Evolutionary conservation across 1,139 yeast genomes (phyloP).

Genomic region (Lipomyces yarrowii): DNA sequence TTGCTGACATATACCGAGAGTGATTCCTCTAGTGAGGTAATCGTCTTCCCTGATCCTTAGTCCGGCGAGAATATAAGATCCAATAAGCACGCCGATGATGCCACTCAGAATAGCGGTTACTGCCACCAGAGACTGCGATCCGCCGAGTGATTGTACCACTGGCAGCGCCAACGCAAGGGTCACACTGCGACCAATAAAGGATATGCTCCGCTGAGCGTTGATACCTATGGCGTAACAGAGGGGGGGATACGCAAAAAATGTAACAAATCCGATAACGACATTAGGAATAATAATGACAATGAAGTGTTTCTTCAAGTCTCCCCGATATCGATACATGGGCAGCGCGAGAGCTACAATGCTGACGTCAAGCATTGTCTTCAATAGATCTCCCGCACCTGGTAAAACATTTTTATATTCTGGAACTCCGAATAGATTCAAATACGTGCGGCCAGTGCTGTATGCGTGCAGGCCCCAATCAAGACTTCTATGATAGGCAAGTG

Average conservation of each 20-base stretch:
- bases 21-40: slow-evolving; percentile 73
- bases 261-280: slow-evolving; percentile 56
- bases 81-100: slow-evolving; percentile 70
- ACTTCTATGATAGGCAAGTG: slow-evolving; percentile 54
- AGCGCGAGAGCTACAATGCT: slow-evolving; percentile 74
- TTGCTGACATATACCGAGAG: slow-evolving; percentile 42
- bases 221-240: slow-evolving; percentile 67
- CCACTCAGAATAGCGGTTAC: slow-evolving; percentile 80
- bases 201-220: slow-evolving; percentile 60
- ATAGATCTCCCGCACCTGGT: slow-evolving; percentile 84
- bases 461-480: slow-evolving; percentile 51
- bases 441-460: slow-evolving; percentile 72
- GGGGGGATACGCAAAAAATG: slow-evolving; percentile 71
- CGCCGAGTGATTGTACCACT: slow-evolving; percentile 62
- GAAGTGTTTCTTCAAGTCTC: slow-evolving; percentile 58
- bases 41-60: slow-evolving; percentile 62
- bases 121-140: slow-evolving; percentile 73
- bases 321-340: slow-evolving; percentile 76
- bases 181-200: slow-evolving; percentile 80
- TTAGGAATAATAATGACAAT: slow-evolving; percentile 64
- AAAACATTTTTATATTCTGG: slow-evolving; percentile 40
- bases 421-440: slow-evolving; percentile 57
- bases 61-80: slow-evolving; percentile 53
- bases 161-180: slow-evolving; percentile 82
- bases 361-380: slow-evolving; percentile 70